These are phyloP conservation scores for Candida sithepensis DNA, from an alignment of 805 yeast species.

Conservation along the genomic window DNA sequence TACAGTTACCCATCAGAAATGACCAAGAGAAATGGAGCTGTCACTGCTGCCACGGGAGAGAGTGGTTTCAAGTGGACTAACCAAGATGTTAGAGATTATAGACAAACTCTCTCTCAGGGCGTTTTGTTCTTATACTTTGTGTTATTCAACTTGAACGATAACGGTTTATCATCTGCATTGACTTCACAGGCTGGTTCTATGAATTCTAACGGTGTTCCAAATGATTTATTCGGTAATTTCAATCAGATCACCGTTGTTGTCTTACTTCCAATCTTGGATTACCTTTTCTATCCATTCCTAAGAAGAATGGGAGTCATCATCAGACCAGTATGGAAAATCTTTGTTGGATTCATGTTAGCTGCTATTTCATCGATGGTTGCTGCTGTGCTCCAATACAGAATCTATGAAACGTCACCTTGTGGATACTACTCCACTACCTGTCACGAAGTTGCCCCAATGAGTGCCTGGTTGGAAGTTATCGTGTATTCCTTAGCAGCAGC, in stretches of 20 bases:
- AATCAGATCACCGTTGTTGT: constrained; percentile 52
- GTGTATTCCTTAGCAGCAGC: constrained; percentile 41
- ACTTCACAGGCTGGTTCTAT: constrained; percentile 54
- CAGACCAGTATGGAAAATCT: constrained; percentile 42
- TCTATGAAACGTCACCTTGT: constrained; percentile 50
- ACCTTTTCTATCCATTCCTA: constrained; percentile 42
- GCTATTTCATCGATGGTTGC: constrained; percentile 46
- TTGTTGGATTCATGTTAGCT: constrained; percentile 45
- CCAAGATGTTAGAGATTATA: constrained; percentile 45
- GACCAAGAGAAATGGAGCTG: constrained; percentile 38
- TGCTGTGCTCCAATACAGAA: constrained; percentile 45
- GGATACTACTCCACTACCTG: constrained; percentile 42
- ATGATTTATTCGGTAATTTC: constrained; percentile 52
- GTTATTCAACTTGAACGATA: constrained; percentile 38
- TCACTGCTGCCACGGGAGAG: constrained; percentile 29
- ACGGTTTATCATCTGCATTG: constrained; percentile 45
- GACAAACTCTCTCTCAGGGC: constrained; percentile 42
- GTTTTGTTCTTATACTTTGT: constrained; percentile 42
- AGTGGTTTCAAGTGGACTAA: constrained; percentile 35
- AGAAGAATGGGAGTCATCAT: constrained; percentile 40
- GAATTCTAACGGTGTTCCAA: constrained; percentile 51
- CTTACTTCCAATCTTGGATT: constrained; percentile 48
- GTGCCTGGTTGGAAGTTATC: constrained; percentile 31
- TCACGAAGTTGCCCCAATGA: constrained; percentile 29
- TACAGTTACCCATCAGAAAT: constrained; percentile 44